These are phyloP conservation scores for Cytospora piceae DNA, from an alignment of 2,329 filamentous ascomycete genomes.

Conservation along the genomic window DNA sequence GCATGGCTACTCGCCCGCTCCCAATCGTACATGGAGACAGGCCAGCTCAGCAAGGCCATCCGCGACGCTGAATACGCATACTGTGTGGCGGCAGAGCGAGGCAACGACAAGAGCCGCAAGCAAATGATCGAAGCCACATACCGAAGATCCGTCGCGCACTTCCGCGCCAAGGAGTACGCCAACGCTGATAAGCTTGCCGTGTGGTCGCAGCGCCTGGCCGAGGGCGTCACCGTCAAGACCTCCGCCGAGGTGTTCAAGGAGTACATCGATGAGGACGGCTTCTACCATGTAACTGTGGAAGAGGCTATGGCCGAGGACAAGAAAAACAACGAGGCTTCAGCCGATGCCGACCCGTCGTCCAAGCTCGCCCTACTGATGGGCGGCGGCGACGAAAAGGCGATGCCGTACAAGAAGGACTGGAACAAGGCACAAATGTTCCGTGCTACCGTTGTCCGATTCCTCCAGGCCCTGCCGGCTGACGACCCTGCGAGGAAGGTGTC, in stretches of 20 bases:
- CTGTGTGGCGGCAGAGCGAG: constrained; percentile 65
- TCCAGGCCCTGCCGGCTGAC: constrained; percentile 50
- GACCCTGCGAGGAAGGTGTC: constrained; percentile 53
- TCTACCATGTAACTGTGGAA: constrained; percentile 48
- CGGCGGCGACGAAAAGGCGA: constrained; percentile 32
- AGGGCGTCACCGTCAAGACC: constrained; percentile 43
- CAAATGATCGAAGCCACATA: constrained; percentile 82
- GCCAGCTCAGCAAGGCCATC: constrained; percentile 66
- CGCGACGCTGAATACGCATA: constrained; percentile 71
- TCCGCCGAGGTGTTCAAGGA: constrained; percentile 37
- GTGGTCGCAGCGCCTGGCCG: constrained; percentile 53
- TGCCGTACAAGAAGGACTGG: constrained; percentile 38
- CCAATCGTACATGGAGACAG: constrained; percentile 72
- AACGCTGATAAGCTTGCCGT: constrained; percentile 74
- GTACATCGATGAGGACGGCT: constrained; percentile 50
- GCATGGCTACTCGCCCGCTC: constrained; percentile 82
- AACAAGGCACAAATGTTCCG: constrained; percentile 52
- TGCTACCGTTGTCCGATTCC: constrained; percentile 48
- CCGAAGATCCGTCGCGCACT: constrained; percentile 75
- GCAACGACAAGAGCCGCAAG: constrained; percentile 60
- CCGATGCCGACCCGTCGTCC: constrained; percentile 17
- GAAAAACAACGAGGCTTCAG: constrained; percentile 14
- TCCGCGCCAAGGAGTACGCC: constrained; percentile 70
- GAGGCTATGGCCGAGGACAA: constrained; percentile 38
- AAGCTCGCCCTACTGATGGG: constrained; percentile 32